Evolutionary conservation across 108 stramenopile genomes (phyloP), one percentile per base, ranked within the genome.

Genomic region (Cyclotella choctawhatcheeana): DNA sequence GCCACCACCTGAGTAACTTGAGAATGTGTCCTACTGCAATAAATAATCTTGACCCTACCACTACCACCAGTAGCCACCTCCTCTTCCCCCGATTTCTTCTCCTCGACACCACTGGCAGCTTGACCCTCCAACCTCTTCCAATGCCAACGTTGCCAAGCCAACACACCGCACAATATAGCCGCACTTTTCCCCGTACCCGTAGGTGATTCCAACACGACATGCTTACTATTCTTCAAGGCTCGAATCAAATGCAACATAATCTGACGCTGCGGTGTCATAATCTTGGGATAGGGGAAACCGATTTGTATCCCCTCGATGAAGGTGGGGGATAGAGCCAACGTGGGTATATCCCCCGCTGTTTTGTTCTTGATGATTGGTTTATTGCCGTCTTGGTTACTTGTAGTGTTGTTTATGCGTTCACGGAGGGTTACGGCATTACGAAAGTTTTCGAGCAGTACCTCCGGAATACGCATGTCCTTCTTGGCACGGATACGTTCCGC

Each of bases 1-100:
- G 76, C 65, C n/a, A 97, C 90, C 81, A 99, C 97, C 71, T 99
- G 97, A 18, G 85, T 76, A 20, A 99, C 87, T 61, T 99, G 98
- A 5, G 84, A 82, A 71, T 99, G 98, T 20, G 98, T 99, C 29
- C 98, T 79, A 50, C 89, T 85, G 62, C 95, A 93, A 71, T 99
- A 99, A 52, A 97, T 85, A 51, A 98, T 92, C 30, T 47, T 86
- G 0, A 79, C 73, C 53, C 43, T 68, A 27, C 29, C 44, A 10
- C n/a, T n/a, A n/a, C n/a, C n/a, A n/a, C n/a, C n/a, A n/a, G n/a
- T n/a, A n/a, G n/a, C n/a, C n/a, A n/a, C n/a, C n/a, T n/a, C n/a
- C n/a, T n/a, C n/a, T n/a, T n/a, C n/a, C n/a, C n/a, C n/a, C n/a
- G n/a, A n/a, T n/a, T 50, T 64, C 24, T 53, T 25, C 43, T 5